Percentiles rank a stretch among this genome's conserved stretches.
Conservation (phyloP, 371 early-diverging fungal genomes). For the Apophysomyces ossiformis region DNA sequence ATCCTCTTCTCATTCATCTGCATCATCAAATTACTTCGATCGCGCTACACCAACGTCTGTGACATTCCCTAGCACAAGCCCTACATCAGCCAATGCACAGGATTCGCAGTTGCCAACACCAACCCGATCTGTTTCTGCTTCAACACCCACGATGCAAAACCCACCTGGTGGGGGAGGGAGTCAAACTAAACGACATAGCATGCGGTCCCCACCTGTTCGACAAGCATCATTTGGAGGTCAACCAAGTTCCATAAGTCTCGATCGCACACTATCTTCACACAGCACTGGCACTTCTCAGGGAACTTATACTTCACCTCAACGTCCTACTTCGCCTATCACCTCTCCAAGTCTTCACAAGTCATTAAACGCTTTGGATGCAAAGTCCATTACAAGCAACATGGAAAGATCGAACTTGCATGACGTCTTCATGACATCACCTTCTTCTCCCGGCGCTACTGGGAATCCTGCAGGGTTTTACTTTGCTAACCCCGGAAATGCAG, state of each 20-base stretch:
- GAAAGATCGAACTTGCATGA: conserved; percentile 45
- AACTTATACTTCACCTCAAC: conserved; percentile 24
- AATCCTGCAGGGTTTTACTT: conserved; percentile 27
- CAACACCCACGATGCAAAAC: conserved; percentile 31
- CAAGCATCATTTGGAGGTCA: conserved; percentile 19
- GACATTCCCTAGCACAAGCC: conserved; percentile 15
- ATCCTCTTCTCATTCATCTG: conserved; percentile 34
- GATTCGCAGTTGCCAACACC: conserved; percentile 21
- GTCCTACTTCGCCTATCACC: conserved; percentile 48
- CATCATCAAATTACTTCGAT: conserved; percentile 32
- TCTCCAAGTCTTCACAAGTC: conserved; percentile 56
- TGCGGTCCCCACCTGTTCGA: conserved; percentile 28
- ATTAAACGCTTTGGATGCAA: conserved; percentile 65
- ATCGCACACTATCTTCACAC: conserved; percentile 33
- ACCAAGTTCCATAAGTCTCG: conserved; percentile 27
- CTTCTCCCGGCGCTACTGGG: conserved; percentile 30
- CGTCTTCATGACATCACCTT: conserved; percentile 33
- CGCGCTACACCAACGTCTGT: conserved; percentile 22
- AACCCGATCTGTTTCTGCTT: conserved; percentile 34
- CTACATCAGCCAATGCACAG: conserved; percentile 9
- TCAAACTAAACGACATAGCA: conserved; percentile 41
- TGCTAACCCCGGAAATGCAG: conserved; percentile 5
- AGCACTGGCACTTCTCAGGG: conserved; percentile 15
- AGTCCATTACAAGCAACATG: conserved; percentile 64
- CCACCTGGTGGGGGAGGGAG: conserved; percentile 48